These are phyloP conservation scores for Sporobolomyces roseus DNA, from an alignment of 768 basidiomycete genomes.

Conservation along the genomic window DNA sequence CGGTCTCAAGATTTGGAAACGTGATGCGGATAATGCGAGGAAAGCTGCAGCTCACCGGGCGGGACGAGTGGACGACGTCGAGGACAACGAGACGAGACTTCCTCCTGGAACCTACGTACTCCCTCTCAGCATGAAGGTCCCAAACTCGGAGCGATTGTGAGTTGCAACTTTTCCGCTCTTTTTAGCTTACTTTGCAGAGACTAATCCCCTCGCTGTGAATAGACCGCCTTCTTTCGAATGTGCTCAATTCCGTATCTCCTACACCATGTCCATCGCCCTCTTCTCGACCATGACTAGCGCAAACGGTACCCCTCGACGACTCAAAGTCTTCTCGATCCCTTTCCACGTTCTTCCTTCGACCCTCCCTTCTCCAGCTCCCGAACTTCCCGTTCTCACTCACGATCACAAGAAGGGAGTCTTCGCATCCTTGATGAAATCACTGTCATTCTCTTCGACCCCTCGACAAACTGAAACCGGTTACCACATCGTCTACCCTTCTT, in stretches of 20 bases:
- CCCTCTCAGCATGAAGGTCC: conserved; percentile 46
- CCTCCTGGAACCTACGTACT: conserved; percentile 45
- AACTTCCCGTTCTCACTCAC: conserved; percentile 44
- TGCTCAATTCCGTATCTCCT: conserved; percentile 43
- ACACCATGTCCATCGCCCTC: conserved; percentile 46
- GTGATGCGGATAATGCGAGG: conserved; percentile 40
- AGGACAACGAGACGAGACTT: conserved; percentile 33
- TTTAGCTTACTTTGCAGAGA: no score
- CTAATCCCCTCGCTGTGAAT: not conserved
- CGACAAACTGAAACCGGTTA: conserved; percentile 40
- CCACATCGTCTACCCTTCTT: conserved; percentile 44
- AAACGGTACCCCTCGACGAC: conserved; percentile 37
- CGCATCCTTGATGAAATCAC: conserved; percentile 41
- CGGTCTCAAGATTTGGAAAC: conserved; percentile 44
- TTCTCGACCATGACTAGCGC: conserved; percentile 37
- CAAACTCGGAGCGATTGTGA: conserved; percentile 44
- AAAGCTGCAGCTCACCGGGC: conserved; percentile 14
- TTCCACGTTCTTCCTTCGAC: conserved; percentile 46
- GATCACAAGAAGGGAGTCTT: conserved; percentile 43
- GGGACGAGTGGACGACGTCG: conserved; percentile 28
- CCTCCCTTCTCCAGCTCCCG: conserved; percentile 41
- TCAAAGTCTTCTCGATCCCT: conserved; percentile 45
- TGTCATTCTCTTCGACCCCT: conserved; percentile 36
- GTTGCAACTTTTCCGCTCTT: conserved; percentile 8
- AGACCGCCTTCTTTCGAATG: conserved; percentile 46